Evolutionary conservation across 2,329 filamentous ascomycete genomes (phyloP).

Genomic region (Colletotrichum coccodes): DNA sequence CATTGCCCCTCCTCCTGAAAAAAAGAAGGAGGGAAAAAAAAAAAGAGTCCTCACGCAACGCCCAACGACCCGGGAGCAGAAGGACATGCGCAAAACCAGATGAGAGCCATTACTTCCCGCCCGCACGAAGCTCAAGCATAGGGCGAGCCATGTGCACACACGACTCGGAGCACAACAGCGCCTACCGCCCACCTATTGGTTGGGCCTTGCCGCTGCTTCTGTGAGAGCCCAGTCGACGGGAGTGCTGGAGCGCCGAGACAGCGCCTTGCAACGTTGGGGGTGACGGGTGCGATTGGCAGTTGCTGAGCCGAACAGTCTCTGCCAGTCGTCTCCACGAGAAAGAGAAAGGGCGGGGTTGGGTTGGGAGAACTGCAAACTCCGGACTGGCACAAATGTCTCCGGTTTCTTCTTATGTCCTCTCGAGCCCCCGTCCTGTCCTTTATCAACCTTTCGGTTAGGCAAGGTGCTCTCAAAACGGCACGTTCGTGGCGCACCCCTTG

Average conservation of each 20-base stretch:
- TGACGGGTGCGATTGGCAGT: neutral
- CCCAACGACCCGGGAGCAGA: neutral
- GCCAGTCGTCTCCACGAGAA: neutral
- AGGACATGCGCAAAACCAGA: neutral
- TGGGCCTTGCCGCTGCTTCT: neutral
- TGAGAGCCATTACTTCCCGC: neutral
- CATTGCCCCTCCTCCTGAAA: neutral
- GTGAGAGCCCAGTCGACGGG: neutral
- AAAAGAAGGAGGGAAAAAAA: neutral
- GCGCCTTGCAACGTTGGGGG: neutral
- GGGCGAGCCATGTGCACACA: neutral
- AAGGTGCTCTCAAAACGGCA: constrained; percentile 14
- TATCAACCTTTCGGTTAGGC: constrained; percentile 14
- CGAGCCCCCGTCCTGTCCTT: neutral
- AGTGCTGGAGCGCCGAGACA: neutral
- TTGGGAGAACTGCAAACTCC: constrained; percentile 10
- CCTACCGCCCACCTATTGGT: neutral
- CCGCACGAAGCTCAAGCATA: neutral
- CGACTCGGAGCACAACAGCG: neutral
- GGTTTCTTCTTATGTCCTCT: constrained; percentile 1
- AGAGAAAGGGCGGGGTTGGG: neutral
- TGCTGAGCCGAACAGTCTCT: neutral
- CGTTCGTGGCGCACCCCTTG: constrained; percentile 11
- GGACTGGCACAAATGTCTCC: neutral
- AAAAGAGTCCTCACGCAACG: neutral